Evolutionary conservation across 192 early-diverging fungal genomes (phyloP).

Genomic region (Linnemannia zychae): DNA sequence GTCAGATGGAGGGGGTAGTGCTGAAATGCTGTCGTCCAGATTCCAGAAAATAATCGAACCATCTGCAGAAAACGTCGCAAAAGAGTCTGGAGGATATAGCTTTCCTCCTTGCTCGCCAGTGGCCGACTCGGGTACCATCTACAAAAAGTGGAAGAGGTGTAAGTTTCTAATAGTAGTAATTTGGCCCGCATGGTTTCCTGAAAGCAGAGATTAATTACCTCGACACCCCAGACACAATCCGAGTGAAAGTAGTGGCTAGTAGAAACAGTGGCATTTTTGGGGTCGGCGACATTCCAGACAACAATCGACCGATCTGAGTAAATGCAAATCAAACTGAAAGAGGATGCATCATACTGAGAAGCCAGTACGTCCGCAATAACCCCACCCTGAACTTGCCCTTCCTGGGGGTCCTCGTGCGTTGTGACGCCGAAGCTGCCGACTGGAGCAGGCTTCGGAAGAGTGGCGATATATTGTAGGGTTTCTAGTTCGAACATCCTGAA

Average conservation of each 20-base stretch:
- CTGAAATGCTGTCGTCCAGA: constrained; percentile 58
- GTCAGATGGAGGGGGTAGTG: background rate
- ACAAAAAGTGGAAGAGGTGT: background rate
- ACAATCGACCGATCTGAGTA: constrained; percentile 82
- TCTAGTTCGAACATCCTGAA: constrained; percentile 78
- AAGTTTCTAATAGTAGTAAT: background rate
- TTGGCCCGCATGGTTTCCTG: background rate
- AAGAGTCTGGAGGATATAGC: constrained; percentile 68
- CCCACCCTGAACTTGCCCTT: constrained; percentile 31
- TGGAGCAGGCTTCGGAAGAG: constrained; percentile 78
- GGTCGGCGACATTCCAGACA: constrained; percentile 78
- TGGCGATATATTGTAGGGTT: constrained; percentile 78
- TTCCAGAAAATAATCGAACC: constrained; percentile 87
- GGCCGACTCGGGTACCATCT: constrained; percentile 57
- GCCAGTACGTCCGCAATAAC: constrained; percentile 74
- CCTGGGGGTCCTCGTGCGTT: constrained; percentile 26
- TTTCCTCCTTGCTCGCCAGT: background rate
- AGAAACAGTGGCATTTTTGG: constrained; percentile 66
- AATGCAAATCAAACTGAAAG: constrained; percentile 67
- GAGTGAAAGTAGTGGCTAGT: constrained; percentile 77
- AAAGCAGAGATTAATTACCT: constrained; percentile 62
- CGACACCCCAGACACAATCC: constrained; percentile 89
- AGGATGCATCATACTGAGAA: constrained; percentile 66
- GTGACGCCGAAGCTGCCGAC: constrained; percentile 64
- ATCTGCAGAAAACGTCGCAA: constrained; percentile 83